Base-by-base conservation (phyloP, 257 asterid genomes). In the Galeopsis tetrahit region DNA sequence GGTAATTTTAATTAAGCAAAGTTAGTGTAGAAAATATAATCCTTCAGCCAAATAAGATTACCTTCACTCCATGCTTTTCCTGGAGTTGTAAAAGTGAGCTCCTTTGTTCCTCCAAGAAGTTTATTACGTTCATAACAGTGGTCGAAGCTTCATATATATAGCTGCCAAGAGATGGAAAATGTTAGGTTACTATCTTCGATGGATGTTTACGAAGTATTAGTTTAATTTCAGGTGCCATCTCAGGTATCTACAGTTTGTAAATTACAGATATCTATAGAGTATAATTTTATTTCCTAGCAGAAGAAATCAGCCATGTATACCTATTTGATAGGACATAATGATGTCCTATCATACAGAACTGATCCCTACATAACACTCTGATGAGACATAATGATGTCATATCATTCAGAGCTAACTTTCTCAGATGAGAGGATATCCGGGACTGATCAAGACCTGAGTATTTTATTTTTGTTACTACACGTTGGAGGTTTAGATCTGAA, bases 51-150 rank as follows among this genome's bases (percentile, higher is more conserved):
- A 17, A 60, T 55, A 42, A 79, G 66, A 82, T 83, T 80, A 95
- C 99, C 82, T 69, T 80, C 81, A 95, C 97, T 51, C 95, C 96
- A 68, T 95, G 96, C 87, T 87, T 92, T 63, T 95, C 98, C 82
- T 95, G 99, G 75, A 88, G 92, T 58, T 87, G 84, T 70, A 92
- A 38, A 72, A 95, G 91, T 46, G 97, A 82, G 77, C 72, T 75
- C 82, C 91, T 79, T 72, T 82, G 96, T 61, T 91, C 99, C 13
- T 86, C 98, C 87, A 95, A 77, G 67, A 84, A 72, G 77, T 72
- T 46, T 46, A 92, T 79, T 55, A 78, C 82, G 68, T 90, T 80
- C 85, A 79, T 72, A 48, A 89, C 99, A 55, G 90, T 79, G 79
- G 92, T 75, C 15, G 99, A 92, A 71, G 99, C 88, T 87, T 95